Evolutionary conservation across 2,329 filamentous ascomycete genomes (phyloP).

Genomic region (Ophiostoma ulmi): DNA sequence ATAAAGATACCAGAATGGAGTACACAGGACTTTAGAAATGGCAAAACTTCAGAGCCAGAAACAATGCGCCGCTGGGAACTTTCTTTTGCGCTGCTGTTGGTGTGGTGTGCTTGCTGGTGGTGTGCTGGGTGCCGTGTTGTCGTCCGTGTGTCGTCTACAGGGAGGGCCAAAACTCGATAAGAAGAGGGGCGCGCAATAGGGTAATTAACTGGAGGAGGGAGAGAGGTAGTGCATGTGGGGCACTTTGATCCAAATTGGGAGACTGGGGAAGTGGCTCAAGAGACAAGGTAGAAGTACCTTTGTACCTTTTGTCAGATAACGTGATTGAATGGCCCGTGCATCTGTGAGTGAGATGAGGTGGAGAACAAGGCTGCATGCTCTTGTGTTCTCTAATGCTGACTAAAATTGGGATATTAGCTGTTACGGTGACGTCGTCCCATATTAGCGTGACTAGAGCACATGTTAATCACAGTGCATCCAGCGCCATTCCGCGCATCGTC

Average conservation of each 20-base stretch:
- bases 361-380: background rate
- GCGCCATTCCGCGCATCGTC: constrained; percentile 4
- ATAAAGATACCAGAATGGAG: background rate
- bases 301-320: background rate
- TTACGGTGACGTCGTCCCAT: background rate
- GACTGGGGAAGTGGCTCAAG: background rate
- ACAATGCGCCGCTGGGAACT: background rate
- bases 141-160: constrained; percentile 8
- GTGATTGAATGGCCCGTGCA: background rate
- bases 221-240: constrained; percentile 2
- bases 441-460: background rate
- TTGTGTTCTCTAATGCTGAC: background rate
- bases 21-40: background rate
- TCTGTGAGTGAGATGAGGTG: background rate
- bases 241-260: background rate
- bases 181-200: constrained; percentile 11
- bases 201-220: too few relatives aligned
- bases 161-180: constrained; percentile 6
- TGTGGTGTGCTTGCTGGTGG: background rate
- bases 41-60: background rate
- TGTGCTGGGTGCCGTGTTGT: constrained; percentile 10
- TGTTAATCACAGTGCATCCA: background rate
- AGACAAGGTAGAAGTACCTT: background rate
- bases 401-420: background rate
- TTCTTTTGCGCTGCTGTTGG: background rate